phyloP scores from a whole-genome alignment of 108 stramenopile species.

The Schizochytrium sp. region DNA sequence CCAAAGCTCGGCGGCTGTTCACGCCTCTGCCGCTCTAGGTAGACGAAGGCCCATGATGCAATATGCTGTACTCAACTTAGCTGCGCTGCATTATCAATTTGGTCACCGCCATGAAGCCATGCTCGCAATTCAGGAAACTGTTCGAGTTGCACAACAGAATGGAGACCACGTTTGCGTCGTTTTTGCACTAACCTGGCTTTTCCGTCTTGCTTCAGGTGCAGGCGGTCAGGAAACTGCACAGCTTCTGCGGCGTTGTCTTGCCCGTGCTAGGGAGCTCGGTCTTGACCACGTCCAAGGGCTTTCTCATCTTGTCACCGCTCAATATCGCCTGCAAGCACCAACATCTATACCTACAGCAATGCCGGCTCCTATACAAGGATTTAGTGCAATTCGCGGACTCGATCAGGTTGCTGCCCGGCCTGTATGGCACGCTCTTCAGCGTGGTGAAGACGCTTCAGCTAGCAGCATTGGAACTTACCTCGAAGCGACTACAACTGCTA shows the following conservation, averaged over 20 bases:
- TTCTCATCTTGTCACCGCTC: constrained; percentile 45
- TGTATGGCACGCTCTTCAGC: constrained; percentile 51
- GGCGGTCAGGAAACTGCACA: constrained; percentile 58
- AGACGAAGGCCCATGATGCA: constrained; percentile 75
- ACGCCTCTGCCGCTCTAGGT: constrained; percentile 37
- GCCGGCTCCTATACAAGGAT: constrained; percentile 37
- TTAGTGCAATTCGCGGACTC: constrained; percentile 27
- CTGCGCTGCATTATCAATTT: constrained; percentile 81
- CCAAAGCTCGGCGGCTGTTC: neutral
- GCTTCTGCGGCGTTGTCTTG: constrained; percentile 48
- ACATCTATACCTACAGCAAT: constrained; percentile 49
- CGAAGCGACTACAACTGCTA: constrained; percentile 9
- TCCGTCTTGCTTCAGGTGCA: neutral
- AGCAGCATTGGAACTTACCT: constrained; percentile 24
- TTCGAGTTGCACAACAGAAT: constrained; percentile 91
- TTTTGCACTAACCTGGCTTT: constrained; percentile 67
- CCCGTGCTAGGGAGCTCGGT: constrained; percentile 50
- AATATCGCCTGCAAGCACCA: constrained; percentile 47
- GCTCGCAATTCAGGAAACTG: constrained; percentile 88
- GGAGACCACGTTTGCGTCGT: constrained; percentile 78
- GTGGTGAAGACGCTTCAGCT: constrained; percentile 42
- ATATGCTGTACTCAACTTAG: constrained; percentile 85
- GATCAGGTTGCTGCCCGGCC: constrained; percentile 1
- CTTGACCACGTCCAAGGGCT: constrained; percentile 56
- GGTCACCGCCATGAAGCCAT: constrained; percentile 81